Evolutionary conservation across 306 rosid species (phyloP).

Genomic region (Cicer cuneatum): DNA sequence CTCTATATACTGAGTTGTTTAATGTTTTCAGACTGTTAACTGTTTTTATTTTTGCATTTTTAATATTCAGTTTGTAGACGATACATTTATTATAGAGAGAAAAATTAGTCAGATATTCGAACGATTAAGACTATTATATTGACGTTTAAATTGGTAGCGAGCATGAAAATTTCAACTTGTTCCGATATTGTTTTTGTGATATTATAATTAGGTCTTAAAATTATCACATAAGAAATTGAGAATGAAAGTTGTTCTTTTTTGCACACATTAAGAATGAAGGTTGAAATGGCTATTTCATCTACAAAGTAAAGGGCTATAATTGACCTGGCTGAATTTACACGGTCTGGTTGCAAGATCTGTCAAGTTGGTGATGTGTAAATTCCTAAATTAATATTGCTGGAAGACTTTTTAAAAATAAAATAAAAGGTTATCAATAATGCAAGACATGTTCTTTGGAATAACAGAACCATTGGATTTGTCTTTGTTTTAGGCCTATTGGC

Average conservation of each 20-base stretch:
- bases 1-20: no score
- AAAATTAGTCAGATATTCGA: no score
- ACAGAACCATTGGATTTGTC: slow-evolving; percentile 41
- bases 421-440: slow-evolving; percentile 37
- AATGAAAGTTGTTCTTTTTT: background rate
- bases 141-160: no score
- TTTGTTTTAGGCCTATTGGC: slow-evolving; percentile 29
- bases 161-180: no score
- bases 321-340: slow-evolving; percentile 29
- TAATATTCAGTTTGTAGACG: no score
- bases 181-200: background rate
- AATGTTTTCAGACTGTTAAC: no score
- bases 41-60: no score
- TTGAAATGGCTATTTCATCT: slow-evolving; percentile 29
- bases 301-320: slow-evolving; percentile 30
- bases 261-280: slow-evolving; percentile 7
- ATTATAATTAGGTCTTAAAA: background rate
- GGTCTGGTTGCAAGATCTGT: slow-evolving; percentile 40
- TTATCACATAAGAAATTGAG: background rate
- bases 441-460: slow-evolving; percentile 41
- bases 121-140: no score
- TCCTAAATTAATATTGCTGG: slow-evolving; percentile 25
- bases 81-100: no score
- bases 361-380: slow-evolving; percentile 37
- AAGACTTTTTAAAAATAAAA: background rate